Evolutionary conservation across 2,329 filamentous ascomycete genomes (phyloP), one percentile per base, ranked within the genome.

Genomic region (Arthrinium phaeospermum): DNA sequence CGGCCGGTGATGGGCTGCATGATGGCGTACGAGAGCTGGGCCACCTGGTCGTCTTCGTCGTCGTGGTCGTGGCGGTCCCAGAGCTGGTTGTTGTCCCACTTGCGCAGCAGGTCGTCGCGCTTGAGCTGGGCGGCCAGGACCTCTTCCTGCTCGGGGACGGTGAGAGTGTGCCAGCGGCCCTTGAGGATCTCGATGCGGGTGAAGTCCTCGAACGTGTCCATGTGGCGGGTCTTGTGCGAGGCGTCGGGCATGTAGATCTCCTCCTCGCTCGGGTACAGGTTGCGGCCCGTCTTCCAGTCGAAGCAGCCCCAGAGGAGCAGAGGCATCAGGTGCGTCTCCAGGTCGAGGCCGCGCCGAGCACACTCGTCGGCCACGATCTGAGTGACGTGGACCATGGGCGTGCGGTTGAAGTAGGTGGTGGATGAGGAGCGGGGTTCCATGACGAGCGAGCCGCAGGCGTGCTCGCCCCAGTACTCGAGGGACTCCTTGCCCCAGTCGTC

Each of bases 221-320:
- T 76, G 64, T 80, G 74, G 8, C 71, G 74, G 30, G 83, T 76
- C 37, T 77, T 76, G 47, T 76, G 72, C 41, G 86, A 86, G 67
- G 85, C 83, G 76, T 89, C 86, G 14, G 81, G 83, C 77, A 90
- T 84, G 77, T 88, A 86, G 75, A 86, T 83, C 77, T 90, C 85
- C 68, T 87, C 84, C 69, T 84, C 79, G 13, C 81, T 83, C 2
- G 89, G 87, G 0, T 86, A 83, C 6, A 89, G 76, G 78, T 90
- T 87, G 74, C 83, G 79, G 68, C 88, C 85, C 1, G 85, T 89
- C 5, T 78, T 68, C 70, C 84, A 85, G 79, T 92, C 85, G 41
- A 91, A 82, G 77, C 88, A 88, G 0, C 93, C 92, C 85, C 89
- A 93, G 22, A 89, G 74, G 75, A 91, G 84, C 86, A 93, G 91